Conservation (phyloP, 2,329 filamentous ascomycete species). For the Biscogniauxia marginata region DNA sequence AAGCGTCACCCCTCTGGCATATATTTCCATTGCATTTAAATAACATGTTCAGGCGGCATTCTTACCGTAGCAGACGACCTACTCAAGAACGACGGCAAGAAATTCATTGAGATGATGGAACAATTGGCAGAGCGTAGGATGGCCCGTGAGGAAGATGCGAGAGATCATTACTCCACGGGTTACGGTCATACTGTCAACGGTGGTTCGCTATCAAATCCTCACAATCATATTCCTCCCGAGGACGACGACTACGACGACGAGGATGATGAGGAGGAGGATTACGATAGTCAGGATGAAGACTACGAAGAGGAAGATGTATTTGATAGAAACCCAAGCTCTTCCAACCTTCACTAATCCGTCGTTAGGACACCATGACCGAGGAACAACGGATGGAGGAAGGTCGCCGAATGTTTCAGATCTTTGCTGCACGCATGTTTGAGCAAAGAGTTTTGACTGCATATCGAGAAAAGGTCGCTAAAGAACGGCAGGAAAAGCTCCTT, state of each 20-base stretch:
- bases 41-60: slow-evolving; percentile 75
- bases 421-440: slow-evolving; percentile 98
- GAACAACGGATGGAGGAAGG: slow-evolving; percentile 99
- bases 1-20: slow-evolving; percentile 13
- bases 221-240: slow-evolving; percentile 75
- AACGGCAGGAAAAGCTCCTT: slow-evolving; percentile 85
- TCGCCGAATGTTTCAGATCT: slow-evolving; percentile 98
- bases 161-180: slow-evolving; percentile 60
- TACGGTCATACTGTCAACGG: slow-evolving; percentile 59
- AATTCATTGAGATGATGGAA: slow-evolving; percentile 99
- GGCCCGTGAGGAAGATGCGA: slow-evolving; percentile 91
- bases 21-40: slow-evolving; percentile 23
- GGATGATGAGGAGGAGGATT: slow-evolving; percentile 59
- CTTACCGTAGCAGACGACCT: slow-evolving; percentile 98
- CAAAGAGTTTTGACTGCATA: slow-evolving; percentile 96
- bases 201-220: slow-evolving; percentile 51
- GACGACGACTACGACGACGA: slow-evolving; percentile 74
- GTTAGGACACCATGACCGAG: slow-evolving; percentile 94
- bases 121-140: slow-evolving; percentile 95
- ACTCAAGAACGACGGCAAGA: slow-evolving; percentile 97
- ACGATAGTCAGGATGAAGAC: slow-evolving; percentile 62
- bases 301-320: slow-evolving; percentile 77
- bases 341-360: slow-evolving; percentile 21
- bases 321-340: slow-evolving; percentile 6
- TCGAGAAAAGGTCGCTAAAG: slow-evolving; percentile 90